These are phyloP conservation scores for Dioscorea cayenensis DNA, from an alignment of 116 monocot genomes.

Conservation along the genomic window DNA sequence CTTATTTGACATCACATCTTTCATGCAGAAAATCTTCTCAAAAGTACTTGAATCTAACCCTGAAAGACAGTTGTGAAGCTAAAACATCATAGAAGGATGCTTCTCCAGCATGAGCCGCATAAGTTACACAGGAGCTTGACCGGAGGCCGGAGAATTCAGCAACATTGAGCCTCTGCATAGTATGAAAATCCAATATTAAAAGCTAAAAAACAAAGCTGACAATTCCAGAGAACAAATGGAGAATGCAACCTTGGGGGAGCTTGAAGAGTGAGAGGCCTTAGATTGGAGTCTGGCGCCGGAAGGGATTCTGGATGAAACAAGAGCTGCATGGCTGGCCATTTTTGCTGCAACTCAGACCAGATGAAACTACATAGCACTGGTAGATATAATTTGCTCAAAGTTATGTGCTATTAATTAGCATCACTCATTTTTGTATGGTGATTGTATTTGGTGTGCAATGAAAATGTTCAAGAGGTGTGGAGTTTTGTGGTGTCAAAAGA, in stretches of 20 bases:
- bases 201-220: background rate
- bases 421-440: conserved; percentile 32
- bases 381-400: conserved; percentile 14
- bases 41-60: conserved; percentile 22
- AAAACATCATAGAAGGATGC: conserved; percentile 59
- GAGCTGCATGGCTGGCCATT: conserved; percentile 92
- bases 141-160: conserved; percentile 80
- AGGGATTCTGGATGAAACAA: conserved; percentile 77
- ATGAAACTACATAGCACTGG: background rate
- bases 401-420: conserved; percentile 3
- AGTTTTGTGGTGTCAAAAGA: conserved; percentile 35
- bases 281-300: conserved; percentile 49
- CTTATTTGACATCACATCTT: too few species aligned
- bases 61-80: conserved; percentile 47
- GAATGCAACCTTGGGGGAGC: conserved; percentile 33
- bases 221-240: background rate
- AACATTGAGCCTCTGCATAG: conserved; percentile 55
- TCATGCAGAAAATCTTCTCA: too few species aligned
- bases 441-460: conserved; percentile 2
- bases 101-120: conserved; percentile 30
- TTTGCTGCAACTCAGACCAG: conserved; percentile 38
- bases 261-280: conserved; percentile 32
- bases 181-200: background rate
- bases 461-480: background rate
- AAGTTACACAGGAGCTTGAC: conserved; percentile 35